A percentile compares a stretch with the other conserved stretches of the same genome.
phyloP scores from a whole-genome alignment of 345 rosid genomes.

The Lumnitzera littorea region DNA sequence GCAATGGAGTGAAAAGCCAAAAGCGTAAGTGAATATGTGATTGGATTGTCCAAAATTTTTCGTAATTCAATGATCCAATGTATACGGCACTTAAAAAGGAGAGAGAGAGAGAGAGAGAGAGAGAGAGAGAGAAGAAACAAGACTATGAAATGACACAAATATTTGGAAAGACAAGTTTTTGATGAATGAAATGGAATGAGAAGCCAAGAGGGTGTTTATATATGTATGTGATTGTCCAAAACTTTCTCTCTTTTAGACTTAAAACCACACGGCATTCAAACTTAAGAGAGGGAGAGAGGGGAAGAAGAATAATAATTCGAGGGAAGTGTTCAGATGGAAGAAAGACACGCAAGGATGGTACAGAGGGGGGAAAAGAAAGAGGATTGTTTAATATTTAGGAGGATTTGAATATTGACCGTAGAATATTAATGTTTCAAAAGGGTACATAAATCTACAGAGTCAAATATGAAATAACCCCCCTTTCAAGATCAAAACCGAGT shows the following conservation, averaged over 20 bases:
- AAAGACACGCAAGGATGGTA: too few species aligned
- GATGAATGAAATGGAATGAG: background rate
- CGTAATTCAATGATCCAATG: too few species aligned
- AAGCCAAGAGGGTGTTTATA: too few species aligned
- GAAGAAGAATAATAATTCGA: slow-evolving; percentile 3
- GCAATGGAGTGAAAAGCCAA: too few species aligned
- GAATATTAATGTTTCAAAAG: slow-evolving; percentile 13
- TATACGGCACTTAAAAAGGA: too few species aligned
- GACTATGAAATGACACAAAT: background rate
- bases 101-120: too few species aligned
- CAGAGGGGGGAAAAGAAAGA: background rate
- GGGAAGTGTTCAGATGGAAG: slow-evolving; percentile 26
- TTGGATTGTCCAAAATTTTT: too few species aligned
- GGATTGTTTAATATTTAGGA: background rate
- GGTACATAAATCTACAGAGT: background rate
- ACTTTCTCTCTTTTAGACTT: too few species aligned
- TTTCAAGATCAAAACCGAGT: too few species aligned
- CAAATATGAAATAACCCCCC: background rate
- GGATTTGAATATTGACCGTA: slow-evolving; percentile 45
- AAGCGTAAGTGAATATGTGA: too few species aligned
- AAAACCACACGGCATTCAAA: slow-evolving; percentile 20
- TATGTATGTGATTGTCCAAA: too few species aligned
- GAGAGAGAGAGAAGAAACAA: background rate
- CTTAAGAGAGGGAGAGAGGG: background rate
- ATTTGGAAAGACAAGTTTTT: background rate